phyloP scores from a whole-genome alignment of 257 asterid genomes.

The Rauvolfia tetraphylla region DNA sequence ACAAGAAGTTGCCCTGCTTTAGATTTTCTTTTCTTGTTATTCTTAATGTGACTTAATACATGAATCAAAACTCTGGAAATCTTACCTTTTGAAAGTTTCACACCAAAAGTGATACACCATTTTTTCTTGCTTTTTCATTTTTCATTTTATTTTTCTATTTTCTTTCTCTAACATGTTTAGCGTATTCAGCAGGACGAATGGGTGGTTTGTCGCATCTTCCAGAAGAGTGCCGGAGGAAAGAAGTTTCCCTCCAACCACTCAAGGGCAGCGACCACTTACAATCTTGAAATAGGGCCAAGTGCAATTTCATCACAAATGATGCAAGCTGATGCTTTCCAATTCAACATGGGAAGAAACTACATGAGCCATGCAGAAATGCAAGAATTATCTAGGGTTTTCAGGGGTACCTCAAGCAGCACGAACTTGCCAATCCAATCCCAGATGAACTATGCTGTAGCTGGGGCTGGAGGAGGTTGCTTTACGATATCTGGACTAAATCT shows the following conservation, averaged over 20 bases:
- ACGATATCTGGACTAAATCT: constrained; percentile 72
- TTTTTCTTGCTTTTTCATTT: too few species aligned
- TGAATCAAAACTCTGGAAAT: not conserved
- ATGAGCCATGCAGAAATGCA: constrained; percentile 57
- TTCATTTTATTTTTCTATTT: too few species aligned
- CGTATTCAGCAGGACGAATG: constrained; percentile 79
- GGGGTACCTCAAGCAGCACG: constrained; percentile 34
- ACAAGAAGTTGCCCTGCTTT: not conserved
- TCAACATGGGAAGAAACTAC: constrained; percentile 43
- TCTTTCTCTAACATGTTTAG: not conserved
- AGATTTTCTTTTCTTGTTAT: not conserved
- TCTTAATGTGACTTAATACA: not conserved
- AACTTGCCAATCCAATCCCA: constrained; percentile 50
- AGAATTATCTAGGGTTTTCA: constrained; percentile 40
- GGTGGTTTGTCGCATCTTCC: constrained; percentile 94
- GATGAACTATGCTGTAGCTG: constrained; percentile 31
- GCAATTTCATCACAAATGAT: constrained; percentile 43
- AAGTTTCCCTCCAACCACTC: constrained; percentile 60
- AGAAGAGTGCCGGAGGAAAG: constrained; percentile 65
- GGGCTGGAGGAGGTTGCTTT: constrained; percentile 34
- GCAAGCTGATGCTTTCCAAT: constrained; percentile 45
- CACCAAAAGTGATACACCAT: not conserved
- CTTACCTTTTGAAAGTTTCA: not conserved
- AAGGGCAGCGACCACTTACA: constrained; percentile 47
- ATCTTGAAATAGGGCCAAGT: constrained; percentile 38